Percentiles rank a stretch among this genome's conserved stretches.
phyloP scores from a whole-genome alignment of 495 filamentous ascomycete species.

The Clohesyomyces aquaticus region DNA sequence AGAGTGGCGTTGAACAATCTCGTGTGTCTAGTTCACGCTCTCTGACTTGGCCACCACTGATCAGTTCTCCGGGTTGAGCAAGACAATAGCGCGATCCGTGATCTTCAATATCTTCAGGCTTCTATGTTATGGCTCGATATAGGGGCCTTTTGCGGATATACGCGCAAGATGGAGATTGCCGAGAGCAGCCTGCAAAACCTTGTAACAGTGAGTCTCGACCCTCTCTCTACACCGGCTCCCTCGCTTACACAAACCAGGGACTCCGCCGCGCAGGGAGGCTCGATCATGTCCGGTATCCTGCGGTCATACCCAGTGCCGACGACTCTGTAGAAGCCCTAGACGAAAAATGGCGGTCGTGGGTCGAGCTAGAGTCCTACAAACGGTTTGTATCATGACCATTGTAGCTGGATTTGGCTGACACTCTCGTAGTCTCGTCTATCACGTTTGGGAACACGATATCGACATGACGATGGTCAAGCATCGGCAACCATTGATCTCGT shows the following conservation, averaged over 20 bases:
- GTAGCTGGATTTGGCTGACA: no score
- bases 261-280: slow-evolving; percentile 14
- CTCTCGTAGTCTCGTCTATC: slow-evolving; percentile 11
- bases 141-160: slow-evolving; percentile 11
- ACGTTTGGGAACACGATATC: slow-evolving; percentile 11
- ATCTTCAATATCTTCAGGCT: slow-evolving; percentile 13
- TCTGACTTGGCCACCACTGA: neutral
- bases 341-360: slow-evolving; percentile 1
- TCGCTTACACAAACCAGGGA: neutral
- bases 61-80: neutral
- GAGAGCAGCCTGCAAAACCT: slow-evolving; percentile 13
- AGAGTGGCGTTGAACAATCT: slow-evolving; percentile 3
- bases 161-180: slow-evolving; percentile 14
- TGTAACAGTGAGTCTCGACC: neutral
- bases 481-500: slow-evolving; percentile 2
- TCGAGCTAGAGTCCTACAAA: slow-evolving; percentile 8
- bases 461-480: slow-evolving; percentile 15
- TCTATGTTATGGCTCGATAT: slow-evolving; percentile 19
- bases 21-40: neutral
- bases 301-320: neutral
- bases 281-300: slow-evolving; percentile 3
- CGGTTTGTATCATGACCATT: neutral
- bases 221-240: neutral
- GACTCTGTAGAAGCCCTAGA: neutral
- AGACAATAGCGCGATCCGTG: slow-evolving; percentile 9